These are phyloP conservation scores for Exidia glandulosa DNA, from an alignment of 768 basidiomycete species.

Conservation along the genomic window DNA sequence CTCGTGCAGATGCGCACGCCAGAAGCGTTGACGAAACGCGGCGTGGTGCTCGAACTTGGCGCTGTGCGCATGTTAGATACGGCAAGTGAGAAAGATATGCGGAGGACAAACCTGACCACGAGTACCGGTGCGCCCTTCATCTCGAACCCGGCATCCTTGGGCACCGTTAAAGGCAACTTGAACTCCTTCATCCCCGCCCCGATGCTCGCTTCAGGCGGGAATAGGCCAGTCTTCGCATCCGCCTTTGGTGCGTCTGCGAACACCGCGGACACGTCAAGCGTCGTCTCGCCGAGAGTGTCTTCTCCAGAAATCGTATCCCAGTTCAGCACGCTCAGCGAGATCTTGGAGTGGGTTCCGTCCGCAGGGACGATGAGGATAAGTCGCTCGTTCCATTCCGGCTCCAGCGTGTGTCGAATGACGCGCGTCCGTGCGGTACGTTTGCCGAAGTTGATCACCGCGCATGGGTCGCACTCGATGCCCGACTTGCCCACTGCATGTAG, in stretches of 20 bases:
- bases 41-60: not conserved
- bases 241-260: not conserved
- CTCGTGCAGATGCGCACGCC: not conserved
- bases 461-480: not conserved
- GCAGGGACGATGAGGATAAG: not conserved
- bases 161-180: not conserved
- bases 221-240: not conserved
- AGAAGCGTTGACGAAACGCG: not conserved
- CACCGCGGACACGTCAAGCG: not conserved
- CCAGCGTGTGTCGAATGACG: not conserved
- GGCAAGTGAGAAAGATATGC: not conserved
- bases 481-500: not conserved
- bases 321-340: not conserved
- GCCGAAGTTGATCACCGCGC: not conserved
- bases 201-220: not conserved
- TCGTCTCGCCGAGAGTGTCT: not conserved
- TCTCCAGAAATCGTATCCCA: not conserved
- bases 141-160: not conserved
- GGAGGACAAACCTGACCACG: not conserved
- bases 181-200: not conserved
- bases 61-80: not conserved
- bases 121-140: not conserved
- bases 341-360: not conserved
- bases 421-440: not conserved
- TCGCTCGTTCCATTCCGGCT: not conserved